Conservation (phyloP, 1,284 basidiomycete genomes). For the Ustilago cynodontis region DNA sequence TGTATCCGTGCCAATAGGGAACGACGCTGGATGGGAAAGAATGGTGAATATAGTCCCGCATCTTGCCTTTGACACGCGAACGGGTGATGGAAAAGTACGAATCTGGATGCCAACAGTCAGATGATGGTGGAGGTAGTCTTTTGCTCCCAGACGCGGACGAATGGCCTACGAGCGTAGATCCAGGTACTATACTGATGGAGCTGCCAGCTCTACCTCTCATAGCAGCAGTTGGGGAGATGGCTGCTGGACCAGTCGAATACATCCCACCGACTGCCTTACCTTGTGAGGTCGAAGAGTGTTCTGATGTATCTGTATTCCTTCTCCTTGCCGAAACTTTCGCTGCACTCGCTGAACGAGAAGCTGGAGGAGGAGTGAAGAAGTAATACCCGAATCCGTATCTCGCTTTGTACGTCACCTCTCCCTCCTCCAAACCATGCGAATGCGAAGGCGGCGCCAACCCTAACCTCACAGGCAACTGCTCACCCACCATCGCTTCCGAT, state of each 20-base stretch:
- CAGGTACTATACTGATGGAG: slow-evolving; percentile 15
- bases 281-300: slow-evolving; percentile 8
- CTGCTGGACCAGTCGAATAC: slow-evolving; percentile 12
- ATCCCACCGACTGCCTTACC: not conserved
- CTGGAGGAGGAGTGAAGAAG: slow-evolving; percentile 56
- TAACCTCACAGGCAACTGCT: slow-evolving; percentile 55
- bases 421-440: slow-evolving; percentile 21
- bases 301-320: slow-evolving; percentile 24
- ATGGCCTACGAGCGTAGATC: slow-evolving; percentile 18
- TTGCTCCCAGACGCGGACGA: not conserved
- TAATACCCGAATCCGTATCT: slow-evolving; percentile 52
- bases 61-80: slow-evolving; percentile 40
- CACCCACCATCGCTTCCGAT: slow-evolving; percentile 28
- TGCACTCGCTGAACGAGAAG: too few species aligned
- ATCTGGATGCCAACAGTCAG: slow-evolving; percentile 51
- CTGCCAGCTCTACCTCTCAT: slow-evolving; percentile 24
- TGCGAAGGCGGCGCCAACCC: slow-evolving; percentile 55
- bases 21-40: slow-evolving; percentile 44
- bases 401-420: slow-evolving; percentile 43
- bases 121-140: slow-evolving; percentile 30
- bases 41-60: slow-evolving; percentile 45
- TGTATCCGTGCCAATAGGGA: slow-evolving; percentile 57
- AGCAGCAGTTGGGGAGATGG: slow-evolving; percentile 13
- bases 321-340: slow-evolving; percentile 9
- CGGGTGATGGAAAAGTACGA: slow-evolving; percentile 40